Evolutionary conservation across 805 yeast genomes (phyloP).

Genomic region (Schwanniomyces polymorphus): DNA sequence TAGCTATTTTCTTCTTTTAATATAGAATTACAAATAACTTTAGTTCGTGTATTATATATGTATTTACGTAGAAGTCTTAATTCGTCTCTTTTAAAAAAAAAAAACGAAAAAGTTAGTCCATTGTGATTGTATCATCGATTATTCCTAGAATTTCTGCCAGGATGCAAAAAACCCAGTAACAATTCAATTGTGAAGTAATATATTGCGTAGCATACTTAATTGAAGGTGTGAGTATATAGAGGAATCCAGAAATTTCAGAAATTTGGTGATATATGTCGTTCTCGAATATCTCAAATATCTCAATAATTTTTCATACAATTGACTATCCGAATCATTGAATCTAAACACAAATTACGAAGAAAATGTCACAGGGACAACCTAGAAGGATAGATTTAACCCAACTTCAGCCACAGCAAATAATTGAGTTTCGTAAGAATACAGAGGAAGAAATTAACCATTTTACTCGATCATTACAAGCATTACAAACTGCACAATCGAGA

Average conservation of each 20-base stretch:
- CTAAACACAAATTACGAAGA: not conserved
- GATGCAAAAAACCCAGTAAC: no score
- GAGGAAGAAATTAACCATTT: conserved; percentile 87
- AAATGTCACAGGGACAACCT: conserved; percentile 11
- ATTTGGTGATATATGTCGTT: not conserved
- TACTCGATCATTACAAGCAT: conserved; percentile 77
- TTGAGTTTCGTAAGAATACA: conserved; percentile 78
- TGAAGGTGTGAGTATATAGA: not conserved
- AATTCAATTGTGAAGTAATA: no score
- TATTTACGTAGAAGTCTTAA: no score
- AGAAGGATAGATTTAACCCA: conserved; percentile 58
- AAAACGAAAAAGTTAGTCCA: no score
- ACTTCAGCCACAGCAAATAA: conserved; percentile 80
- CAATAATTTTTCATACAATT: not conserved
- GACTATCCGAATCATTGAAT: not conserved
- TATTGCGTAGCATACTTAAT: not conserved
- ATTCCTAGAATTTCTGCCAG: no score
- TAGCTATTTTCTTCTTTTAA: no score
- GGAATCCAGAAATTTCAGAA: no score
- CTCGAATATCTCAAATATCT: not conserved
- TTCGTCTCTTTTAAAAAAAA: no score
- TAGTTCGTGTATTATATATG: no score
- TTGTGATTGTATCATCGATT: no score
- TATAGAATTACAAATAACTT: no score
- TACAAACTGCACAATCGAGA: conserved; percentile 77